Percentiles rank a stretch among this genome's conserved stretches.
Conservation (phyloP, 1,139 yeast genomes). For the Suhomyces ambrosiae region DNA sequence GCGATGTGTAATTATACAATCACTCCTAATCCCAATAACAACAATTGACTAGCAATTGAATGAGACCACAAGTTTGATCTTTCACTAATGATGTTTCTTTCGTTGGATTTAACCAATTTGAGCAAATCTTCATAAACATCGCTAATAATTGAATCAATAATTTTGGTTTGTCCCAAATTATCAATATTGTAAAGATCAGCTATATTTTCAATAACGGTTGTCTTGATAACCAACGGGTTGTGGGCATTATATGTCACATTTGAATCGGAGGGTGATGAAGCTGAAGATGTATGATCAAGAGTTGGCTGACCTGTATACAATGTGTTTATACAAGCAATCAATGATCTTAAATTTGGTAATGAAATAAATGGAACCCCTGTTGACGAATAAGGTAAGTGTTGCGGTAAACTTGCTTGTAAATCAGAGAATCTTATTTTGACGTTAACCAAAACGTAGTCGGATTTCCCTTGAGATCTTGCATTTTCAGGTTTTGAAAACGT, state of each 20-base stretch:
- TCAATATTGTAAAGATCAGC: slow-evolving; percentile 54
- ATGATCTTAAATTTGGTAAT: slow-evolving; percentile 59
- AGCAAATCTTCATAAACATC: slow-evolving; percentile 60
- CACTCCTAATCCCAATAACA: slow-evolving; percentile 61
- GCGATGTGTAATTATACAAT: slow-evolving; percentile 40
- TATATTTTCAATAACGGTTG: slow-evolving; percentile 62
- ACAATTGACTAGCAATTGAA: slow-evolving; percentile 58
- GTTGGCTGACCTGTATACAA: slow-evolving; percentile 10
- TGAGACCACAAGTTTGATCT: slow-evolving; percentile 61
- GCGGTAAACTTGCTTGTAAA: slow-evolving; percentile 60
- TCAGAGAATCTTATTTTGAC: slow-evolving; percentile 64
- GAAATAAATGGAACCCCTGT: slow-evolving; percentile 59
- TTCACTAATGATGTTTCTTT: slow-evolving; percentile 43
- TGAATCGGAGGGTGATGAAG: slow-evolving; percentile 8
- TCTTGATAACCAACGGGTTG: slow-evolving; percentile 45
- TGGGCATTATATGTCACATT: slow-evolving; percentile 10
- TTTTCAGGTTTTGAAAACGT: slow-evolving; percentile 33
- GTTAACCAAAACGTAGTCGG: slow-evolving; percentile 65
- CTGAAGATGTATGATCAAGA: slow-evolving; percentile 3
- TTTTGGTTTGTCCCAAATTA: slow-evolving; percentile 49
- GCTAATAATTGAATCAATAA: slow-evolving; percentile 56
- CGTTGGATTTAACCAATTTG: slow-evolving; percentile 55
- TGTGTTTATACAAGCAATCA: slow-evolving; percentile 59
- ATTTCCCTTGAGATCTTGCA: slow-evolving; percentile 11
- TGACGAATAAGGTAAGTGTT: slow-evolving; percentile 54